A percentile compares a stretch with the other conserved stretches of the same genome.
Conservation (phyloP, 2,329 filamentous ascomycete genomes). For the Fusarium staphyleae region DNA sequence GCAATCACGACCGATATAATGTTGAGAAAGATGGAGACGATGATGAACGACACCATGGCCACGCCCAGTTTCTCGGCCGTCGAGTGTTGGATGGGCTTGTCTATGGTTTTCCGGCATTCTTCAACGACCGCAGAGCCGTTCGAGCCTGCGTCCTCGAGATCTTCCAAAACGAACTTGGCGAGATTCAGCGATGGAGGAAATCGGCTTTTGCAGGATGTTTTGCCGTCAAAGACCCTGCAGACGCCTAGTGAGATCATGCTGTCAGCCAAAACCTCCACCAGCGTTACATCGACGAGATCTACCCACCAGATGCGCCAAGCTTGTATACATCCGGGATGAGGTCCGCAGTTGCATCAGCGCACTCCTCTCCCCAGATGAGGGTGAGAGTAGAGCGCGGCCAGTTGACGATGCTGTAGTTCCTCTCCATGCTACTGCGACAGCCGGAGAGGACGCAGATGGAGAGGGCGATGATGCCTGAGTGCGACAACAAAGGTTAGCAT, state of each 20-base stretch:
- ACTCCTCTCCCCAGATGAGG: conserved; percentile 26
- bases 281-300: fast-evolving
- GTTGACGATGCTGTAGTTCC: conserved; percentile 28
- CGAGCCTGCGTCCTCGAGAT: conserved; percentile 6
- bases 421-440: conserved; percentile 21
- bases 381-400: conserved; percentile 28
- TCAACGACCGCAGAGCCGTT: not conserved
- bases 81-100: conserved; percentile 15
- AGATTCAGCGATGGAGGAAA: conserved; percentile 32
- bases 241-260: conserved; percentile 2
- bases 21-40: conserved; percentile 23
- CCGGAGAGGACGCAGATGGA: conserved; percentile 29
- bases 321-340: conserved; percentile 27
- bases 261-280: not conserved
- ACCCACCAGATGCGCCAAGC: conserved; percentile 24
- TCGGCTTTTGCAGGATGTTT: conserved; percentile 12
- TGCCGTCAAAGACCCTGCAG: conserved; percentile 16
- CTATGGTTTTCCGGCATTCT: conserved; percentile 16
- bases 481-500: not conserved
- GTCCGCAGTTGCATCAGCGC: conserved; percentile 10
- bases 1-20: conserved; percentile 18
- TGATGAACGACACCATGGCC: conserved; percentile 22
- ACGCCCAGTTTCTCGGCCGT: conserved; percentile 13
- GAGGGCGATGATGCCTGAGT: conserved; percentile 23
- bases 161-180: conserved; percentile 21